Percentiles rank a stretch among this genome's conserved stretches.
These are phyloP conservation scores for Sungouiella blattae DNA, from an alignment of 805 yeast species.

Conservation along the genomic window DNA sequence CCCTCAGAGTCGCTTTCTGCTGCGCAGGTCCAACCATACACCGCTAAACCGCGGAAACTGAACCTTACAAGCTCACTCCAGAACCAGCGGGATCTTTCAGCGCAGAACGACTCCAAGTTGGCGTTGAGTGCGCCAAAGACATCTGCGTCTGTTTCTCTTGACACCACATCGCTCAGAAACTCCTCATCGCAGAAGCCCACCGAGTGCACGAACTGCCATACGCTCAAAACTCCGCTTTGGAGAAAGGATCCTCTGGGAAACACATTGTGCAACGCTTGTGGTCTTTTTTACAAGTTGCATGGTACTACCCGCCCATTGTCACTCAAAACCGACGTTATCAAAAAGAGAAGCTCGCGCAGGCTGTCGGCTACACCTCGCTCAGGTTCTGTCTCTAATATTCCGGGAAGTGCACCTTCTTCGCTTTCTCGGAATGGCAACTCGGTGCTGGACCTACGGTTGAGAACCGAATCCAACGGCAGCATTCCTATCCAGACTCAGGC, in stretches of 20 bases:
- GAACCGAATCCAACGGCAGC: too few species aligned
- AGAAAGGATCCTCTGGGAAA: slow-evolving; percentile 57
- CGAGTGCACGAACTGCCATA: slow-evolving; percentile 56
- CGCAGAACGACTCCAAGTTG: too few species aligned
- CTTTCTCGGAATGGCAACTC: too few species aligned
- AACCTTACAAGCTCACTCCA: neutral
- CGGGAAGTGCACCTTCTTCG: too few species aligned
- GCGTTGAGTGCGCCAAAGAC: too few species aligned
- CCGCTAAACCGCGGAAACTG: too few species aligned
- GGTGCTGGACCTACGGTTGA: too few species aligned
- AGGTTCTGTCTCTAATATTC: neutral
- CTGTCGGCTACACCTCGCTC: slow-evolving; percentile 10
- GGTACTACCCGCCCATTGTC: slow-evolving; percentile 61
- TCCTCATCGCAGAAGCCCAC: slow-evolving; percentile 18
- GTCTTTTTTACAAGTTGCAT: slow-evolving; percentile 55
- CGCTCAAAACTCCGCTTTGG: slow-evolving; percentile 61
- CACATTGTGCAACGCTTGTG: slow-evolving; percentile 64
- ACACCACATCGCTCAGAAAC: neutral
- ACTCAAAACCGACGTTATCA: slow-evolving; percentile 54
- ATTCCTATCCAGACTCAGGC: slow-evolving; percentile 6
- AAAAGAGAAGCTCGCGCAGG: slow-evolving; percentile 49
- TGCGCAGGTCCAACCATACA: too few species aligned
- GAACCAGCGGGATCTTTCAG: too few species aligned
- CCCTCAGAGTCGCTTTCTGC: slow-evolving; percentile 15
- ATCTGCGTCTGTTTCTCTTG: slow-evolving; percentile 5